These are phyloP conservation scores for Mycena crocata DNA, from an alignment of 768 basidiomycete species.

Conservation along the genomic window DNA sequence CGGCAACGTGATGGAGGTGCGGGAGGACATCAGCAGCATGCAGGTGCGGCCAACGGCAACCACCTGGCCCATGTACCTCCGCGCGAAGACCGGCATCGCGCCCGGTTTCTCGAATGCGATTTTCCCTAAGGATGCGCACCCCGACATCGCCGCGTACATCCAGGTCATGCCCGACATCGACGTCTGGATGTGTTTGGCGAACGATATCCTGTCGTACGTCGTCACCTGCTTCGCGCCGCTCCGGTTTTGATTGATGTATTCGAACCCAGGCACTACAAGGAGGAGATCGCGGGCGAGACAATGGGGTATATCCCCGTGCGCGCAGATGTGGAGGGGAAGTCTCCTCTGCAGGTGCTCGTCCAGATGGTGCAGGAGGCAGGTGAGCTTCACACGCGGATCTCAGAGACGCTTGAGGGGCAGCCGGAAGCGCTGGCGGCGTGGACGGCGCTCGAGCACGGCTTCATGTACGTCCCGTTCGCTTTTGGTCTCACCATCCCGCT, in stretches of 20 bases:
- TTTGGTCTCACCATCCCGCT: background rate
- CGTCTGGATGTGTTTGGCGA: conserved; percentile 30
- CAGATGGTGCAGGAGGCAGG: conserved; percentile 30
- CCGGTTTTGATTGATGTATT: background rate
- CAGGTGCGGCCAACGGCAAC: conserved; percentile 9
- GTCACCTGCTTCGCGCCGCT: background rate
- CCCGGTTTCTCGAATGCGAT: conserved; percentile 32
- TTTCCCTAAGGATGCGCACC: conserved; percentile 30
- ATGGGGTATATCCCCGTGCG: conserved; percentile 34
- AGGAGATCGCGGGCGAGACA: conserved; percentile 37
- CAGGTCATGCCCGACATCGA: conserved; percentile 38
- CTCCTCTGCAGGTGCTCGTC: conserved; percentile 15
- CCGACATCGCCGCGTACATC: conserved; percentile 31
- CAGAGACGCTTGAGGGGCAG: background rate
- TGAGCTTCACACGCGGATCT: background rate
- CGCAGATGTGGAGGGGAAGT: conserved; percentile 22
- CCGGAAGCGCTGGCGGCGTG: conserved; percentile 1
- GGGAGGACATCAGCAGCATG: conserved; percentile 18
- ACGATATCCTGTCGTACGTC: conserved; percentile 40
- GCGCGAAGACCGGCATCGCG: conserved; percentile 33
- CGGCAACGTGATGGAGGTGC: conserved; percentile 33
- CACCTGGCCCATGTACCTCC: conserved; percentile 37
- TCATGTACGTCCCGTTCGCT: background rate
- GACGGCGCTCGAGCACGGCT: conserved; percentile 1
- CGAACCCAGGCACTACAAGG: conserved; percentile 35